Evolutionary conservation across 441 rosid species (phyloP), one percentile per base, ranked within the genome.

Genomic region (Theobroma grandiflorum): DNA sequence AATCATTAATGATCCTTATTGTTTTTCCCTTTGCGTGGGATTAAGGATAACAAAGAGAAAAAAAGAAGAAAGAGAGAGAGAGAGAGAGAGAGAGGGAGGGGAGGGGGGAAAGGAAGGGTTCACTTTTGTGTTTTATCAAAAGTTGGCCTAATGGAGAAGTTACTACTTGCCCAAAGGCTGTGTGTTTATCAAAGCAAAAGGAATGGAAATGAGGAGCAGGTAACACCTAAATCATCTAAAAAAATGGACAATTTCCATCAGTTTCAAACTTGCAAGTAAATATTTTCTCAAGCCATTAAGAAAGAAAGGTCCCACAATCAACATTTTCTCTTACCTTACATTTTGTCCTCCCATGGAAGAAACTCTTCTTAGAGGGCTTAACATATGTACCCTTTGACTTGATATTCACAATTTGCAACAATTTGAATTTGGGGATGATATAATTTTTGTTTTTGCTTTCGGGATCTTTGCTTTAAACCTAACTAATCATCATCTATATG

Each of bases 221-320:
- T 74, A 61, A n/a, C 33, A 74, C 78, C 85, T 79, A 77, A 80
- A 77, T 22, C 22, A 12, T 31, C 40, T 49, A 52, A 40, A 20
- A 65, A 66, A 79, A 45, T 59, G 26, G 20, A 37, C 67, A 47
- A 42, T 7, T 38, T 2, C 42, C 4, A 4, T 4, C 20, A 62
- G 37, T 74, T 50, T 20, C 52, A 65, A 69, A 55, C 69, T 81
- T 76, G 72, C 55, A 66, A 75, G 67, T 16, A n/a, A 62, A 47
- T 10, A 57, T 47, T 57, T 80, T 64, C 69, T 31, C 53, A 71
- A 65, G 35, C 63, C 80, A 76, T 42, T 42, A 31, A 67, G n/a
- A 49, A 12, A 55, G 47, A 69, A 35, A 12, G 57, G 79, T 58
- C 79, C 83, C 65, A 66, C 69, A 40, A 67, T n/a, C 59, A 72